Percentiles rank a stretch among this genome's conserved stretches.
These are phyloP conservation scores for Phaseolus lunatus DNA, from an alignment of 306 rosid species.

Conservation along the genomic window DNA sequence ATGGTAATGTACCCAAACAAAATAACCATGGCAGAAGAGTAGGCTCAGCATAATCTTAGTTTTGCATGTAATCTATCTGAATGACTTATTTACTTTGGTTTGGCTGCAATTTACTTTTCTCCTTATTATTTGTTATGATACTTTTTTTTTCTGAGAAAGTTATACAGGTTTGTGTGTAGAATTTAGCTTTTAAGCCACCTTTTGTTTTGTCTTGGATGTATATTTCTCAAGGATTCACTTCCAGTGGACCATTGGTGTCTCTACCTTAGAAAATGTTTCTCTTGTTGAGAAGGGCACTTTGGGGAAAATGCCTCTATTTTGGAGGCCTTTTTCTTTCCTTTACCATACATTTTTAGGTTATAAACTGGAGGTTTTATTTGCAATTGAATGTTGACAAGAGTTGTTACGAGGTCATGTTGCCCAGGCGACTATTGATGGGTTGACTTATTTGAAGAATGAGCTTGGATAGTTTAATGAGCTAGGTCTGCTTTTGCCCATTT, in stretches of 20 bases:
- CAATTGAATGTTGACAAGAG: slow-evolving; percentile 23
- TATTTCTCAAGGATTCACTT: slow-evolving; percentile 32
- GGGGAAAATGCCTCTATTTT: background rate
- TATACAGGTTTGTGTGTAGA: slow-evolving; percentile 5
- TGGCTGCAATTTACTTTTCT: background rate
- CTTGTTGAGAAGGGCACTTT: background rate
- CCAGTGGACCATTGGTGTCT: slow-evolving; percentile 26
- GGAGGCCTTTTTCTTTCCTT: slow-evolving; percentile 22
- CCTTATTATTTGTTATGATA: background rate
- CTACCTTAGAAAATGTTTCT: slow-evolving; percentile 15
- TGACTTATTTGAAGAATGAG: slow-evolving; percentile 23
- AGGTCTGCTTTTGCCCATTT: slow-evolving; percentile 26
- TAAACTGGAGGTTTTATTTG: slow-evolving; percentile 16
- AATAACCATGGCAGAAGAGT: background rate
- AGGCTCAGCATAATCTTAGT: slow-evolving; percentile 26
- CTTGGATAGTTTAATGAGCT: slow-evolving; percentile 31
- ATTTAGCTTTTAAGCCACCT: background rate
- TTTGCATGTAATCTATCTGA: slow-evolving; percentile 22
- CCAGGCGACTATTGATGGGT: background rate
- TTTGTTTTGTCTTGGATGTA: slow-evolving; percentile 22
- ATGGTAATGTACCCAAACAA: background rate
- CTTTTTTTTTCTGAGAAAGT: slow-evolving; percentile 17
- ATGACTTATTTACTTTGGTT: slow-evolving; percentile 27
- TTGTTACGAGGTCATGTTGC: slow-evolving; percentile 5
- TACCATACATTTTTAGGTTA: background rate